Percentiles rank a stretch among this genome's conserved stretches.
Evolutionary conservation across 163 green algal genomes (phyloP).

Genomic region (Picocystis sp.): DNA sequence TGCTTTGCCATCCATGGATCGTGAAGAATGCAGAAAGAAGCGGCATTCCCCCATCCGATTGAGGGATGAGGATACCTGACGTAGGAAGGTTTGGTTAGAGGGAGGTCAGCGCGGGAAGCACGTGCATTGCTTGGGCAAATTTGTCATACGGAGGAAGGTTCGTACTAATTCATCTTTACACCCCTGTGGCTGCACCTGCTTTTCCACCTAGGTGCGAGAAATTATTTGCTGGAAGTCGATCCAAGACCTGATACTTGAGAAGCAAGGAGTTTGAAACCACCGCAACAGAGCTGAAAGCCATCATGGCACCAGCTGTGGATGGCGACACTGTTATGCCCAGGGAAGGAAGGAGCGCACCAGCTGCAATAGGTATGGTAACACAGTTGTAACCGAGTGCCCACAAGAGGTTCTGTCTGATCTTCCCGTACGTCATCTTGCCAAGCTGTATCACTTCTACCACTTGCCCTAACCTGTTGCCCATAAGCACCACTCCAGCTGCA

Average conservation of each 20-base stretch:
- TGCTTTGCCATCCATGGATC: conserved; percentile 35
- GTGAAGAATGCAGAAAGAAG: conserved; percentile 5
- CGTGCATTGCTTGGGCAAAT: no score
- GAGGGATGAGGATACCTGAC: no score
- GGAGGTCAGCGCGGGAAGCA: no score
- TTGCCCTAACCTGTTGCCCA: conserved; percentile 59
- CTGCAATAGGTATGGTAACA: conserved; percentile 72
- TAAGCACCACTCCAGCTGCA: conserved; percentile 65
- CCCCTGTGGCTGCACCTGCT: no score
- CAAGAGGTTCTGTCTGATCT: conserved; percentile 78
- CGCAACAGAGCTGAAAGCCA: conserved; percentile 48
- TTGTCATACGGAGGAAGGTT: no score
- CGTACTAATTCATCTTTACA: no score
- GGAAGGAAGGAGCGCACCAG: conserved; percentile 47
- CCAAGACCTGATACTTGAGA: conserved; percentile 12
- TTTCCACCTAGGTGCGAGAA: no score
- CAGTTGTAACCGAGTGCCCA: conserved; percentile 86
- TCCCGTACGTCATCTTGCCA: conserved; percentile 44
- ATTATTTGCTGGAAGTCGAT: no score
- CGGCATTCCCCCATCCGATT: background rate
- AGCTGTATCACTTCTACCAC: conserved; percentile 59
- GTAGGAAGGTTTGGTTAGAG: no score
- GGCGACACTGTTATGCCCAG: conserved; percentile 41
- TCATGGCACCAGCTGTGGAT: conserved; percentile 39
- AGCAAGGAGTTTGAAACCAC: conserved; percentile 57